phyloP scores from a whole-genome alignment of 371 early-diverging fungal genomes.

The Mortierella sp. region DNA sequence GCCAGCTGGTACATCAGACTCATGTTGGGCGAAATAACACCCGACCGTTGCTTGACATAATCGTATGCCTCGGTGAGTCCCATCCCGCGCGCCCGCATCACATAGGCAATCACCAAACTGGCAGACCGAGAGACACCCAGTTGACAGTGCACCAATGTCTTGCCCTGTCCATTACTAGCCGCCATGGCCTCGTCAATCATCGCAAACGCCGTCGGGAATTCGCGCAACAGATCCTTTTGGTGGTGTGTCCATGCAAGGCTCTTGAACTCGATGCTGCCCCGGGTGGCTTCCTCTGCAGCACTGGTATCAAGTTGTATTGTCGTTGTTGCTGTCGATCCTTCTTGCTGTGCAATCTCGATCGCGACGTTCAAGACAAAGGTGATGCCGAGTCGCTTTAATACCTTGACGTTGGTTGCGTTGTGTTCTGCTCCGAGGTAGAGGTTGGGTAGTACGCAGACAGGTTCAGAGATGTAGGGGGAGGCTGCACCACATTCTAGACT shows the following conservation, averaged over 20 bases:
- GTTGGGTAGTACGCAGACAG: conserved; percentile 73
- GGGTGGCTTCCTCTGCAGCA: conserved; percentile 6
- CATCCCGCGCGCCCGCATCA: conserved; percentile 78
- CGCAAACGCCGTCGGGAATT: conserved; percentile 77
- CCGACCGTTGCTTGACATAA: conserved; percentile 80
- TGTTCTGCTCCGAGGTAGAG: conserved; percentile 77
- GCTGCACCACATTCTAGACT: conserved; percentile 45
- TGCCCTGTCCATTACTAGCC: conserved; percentile 56
- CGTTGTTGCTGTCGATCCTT: conserved; percentile 7
- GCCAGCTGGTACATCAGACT: conserved; percentile 82
- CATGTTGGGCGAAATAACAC: conserved; percentile 89
- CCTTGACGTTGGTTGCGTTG: conserved; percentile 63
- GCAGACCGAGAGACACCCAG: conserved; percentile 93
- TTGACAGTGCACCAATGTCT: conserved; percentile 90
- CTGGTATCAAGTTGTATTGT: not conserved
- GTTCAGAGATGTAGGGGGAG: conserved; percentile 63
- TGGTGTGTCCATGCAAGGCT: conserved; percentile 86
- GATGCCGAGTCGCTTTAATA: conserved; percentile 65
- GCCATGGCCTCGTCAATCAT: conserved; percentile 78
- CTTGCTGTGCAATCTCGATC: conserved; percentile 65
- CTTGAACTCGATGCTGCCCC: conserved; percentile 56
- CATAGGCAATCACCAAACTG: conserved; percentile 89
- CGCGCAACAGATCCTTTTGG: conserved; percentile 73
- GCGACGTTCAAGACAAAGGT: conserved; percentile 81
- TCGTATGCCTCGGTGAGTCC: conserved; percentile 81